A percentile compares a stretch with the other conserved stretches of the same genome.
phyloP scores from a whole-genome alignment of 2,329 filamentous ascomycete genomes.

The Exophiala calicioides region DNA sequence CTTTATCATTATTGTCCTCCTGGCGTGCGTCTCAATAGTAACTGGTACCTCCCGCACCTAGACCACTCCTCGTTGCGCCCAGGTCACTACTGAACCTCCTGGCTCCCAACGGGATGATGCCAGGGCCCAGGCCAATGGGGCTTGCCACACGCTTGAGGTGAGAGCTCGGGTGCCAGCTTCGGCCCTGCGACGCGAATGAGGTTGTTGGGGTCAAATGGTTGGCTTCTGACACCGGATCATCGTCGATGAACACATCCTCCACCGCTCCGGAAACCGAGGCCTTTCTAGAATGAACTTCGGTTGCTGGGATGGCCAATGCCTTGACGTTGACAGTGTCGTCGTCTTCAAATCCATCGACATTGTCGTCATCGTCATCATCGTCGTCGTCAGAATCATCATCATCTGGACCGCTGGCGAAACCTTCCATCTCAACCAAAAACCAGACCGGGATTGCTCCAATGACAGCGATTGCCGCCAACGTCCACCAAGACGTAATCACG shows the following conservation, averaged over 20 bases:
- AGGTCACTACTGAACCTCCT: slow-evolving; percentile 34
- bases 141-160: slow-evolving; percentile 29
- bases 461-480: slow-evolving; percentile 64
- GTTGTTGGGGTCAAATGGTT: slow-evolving; percentile 12
- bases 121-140: slow-evolving; percentile 31
- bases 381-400: slow-evolving; percentile 33
- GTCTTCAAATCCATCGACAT: slow-evolving; percentile 16
- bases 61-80: slow-evolving; percentile 31
- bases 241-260: slow-evolving; percentile 19
- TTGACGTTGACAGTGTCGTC: slow-evolving; percentile 11
- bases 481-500: slow-evolving; percentile 78
- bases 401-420: slow-evolving; percentile 50
- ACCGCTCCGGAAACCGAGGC: neutral
- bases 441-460: slow-evolving; percentile 71
- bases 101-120: slow-evolving; percentile 25
- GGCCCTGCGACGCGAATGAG: slow-evolving; percentile 7
- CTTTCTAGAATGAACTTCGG: slow-evolving; percentile 12
- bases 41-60: slow-evolving; percentile 31
- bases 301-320: slow-evolving; percentile 6
- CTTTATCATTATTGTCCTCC: neutral
- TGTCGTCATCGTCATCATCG: slow-evolving; percentile 22
- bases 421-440: slow-evolving; percentile 73
- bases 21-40: slow-evolving; percentile 27
- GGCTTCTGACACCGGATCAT: slow-evolving; percentile 14
- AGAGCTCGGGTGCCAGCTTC: slow-evolving; percentile 15